Percentiles rank a stretch among this genome's conserved stretches.
Conservation (phyloP, 768 basidiomycete species). For the Saitozyma podzolica region DNA sequence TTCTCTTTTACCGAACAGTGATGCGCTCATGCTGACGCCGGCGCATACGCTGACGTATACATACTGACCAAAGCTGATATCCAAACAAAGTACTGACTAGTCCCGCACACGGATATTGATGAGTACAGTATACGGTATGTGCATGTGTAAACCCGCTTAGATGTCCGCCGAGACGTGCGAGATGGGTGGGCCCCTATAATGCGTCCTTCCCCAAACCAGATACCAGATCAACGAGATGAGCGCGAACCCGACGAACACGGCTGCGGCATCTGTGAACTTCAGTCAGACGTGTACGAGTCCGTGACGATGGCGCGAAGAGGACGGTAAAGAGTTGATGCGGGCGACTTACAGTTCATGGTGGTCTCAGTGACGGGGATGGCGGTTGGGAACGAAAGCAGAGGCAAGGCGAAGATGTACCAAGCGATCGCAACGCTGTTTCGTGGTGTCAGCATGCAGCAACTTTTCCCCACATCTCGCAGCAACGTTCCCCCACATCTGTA, state of each 20-base stretch:
- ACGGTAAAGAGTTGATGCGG: too few relatives aligned
- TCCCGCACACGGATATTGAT: too few relatives aligned
- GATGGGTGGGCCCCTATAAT: conserved; percentile 26
- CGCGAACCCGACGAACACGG: conserved; percentile 66
- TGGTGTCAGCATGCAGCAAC: background rate
- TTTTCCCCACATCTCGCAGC: background rate
- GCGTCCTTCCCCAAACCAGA: conserved; percentile 62
- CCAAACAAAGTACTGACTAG: too few relatives aligned
- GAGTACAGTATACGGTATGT: too few relatives aligned
- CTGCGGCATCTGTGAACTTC: conserved; percentile 60
- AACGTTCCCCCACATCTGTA: too few relatives aligned
- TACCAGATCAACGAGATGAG: conserved; percentile 64
- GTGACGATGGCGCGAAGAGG: background rate
- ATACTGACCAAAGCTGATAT: too few relatives aligned
- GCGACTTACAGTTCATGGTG: conserved; percentile 58
- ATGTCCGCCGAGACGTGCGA: background rate
- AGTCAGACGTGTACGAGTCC: background rate
- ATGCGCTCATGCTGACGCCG: too few relatives aligned
- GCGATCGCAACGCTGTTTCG: conserved; percentile 54
- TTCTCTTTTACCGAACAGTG: too few relatives aligned
- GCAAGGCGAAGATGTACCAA: conserved; percentile 63
- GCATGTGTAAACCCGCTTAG: too few relatives aligned
- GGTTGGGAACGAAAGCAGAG: conserved; percentile 68
- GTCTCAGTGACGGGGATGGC: conserved; percentile 60
- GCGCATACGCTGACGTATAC: too few relatives aligned